Evolutionary conservation across 148 eudicot genomes (phyloP), one percentile per base, ranked within the genome.

Genomic region (Vaccinium vitisidaea): DNA sequence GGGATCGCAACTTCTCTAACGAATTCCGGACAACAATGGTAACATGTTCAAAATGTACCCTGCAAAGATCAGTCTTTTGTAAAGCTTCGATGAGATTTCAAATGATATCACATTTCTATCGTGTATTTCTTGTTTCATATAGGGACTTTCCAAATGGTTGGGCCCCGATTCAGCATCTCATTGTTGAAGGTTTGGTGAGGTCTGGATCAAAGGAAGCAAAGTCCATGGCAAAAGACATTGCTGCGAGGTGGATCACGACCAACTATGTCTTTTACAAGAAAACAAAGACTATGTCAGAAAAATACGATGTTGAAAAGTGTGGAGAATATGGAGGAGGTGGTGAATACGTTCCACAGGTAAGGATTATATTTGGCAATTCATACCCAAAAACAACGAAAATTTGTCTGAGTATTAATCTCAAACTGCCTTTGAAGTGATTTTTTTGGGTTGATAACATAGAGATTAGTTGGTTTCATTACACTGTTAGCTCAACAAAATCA

Each of bases 121-220:
- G 27, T 63, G 70, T n/a, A 61, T 6, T 61, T 19, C 25, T 5
- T 63, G 30, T 63, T 63, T 63, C 30, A 0, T 63, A 63, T 63
- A 95, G 99, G 98, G 99, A 97, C 86, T 95, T 86, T 88, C 99
- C 99, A 4, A 97, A 97, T 84, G 98, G 98, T 43, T 97, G 99
- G 99, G 98, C 98, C 0, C 98, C 99, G 7, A 77, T 95, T 81
- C 99, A 96, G 87, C 98, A 96, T 85, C 85, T 96, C 81, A 95
- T 96, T 6, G 95, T 93, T 49, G 97, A 96, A 89, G 97, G 94
- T 27, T 91, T 96, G 9, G 93, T 88, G 1, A 94, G 85, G 86
- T 93, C 95, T 15, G 90, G 92, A 67, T 91, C 95, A 11, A 84
- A 89, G 84, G 90, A 90, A 81, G 97, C 95, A 2, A 85, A 90